Evolutionary conservation across 257 asterid species (phyloP).

Genomic region (Datura wrightii): DNA sequence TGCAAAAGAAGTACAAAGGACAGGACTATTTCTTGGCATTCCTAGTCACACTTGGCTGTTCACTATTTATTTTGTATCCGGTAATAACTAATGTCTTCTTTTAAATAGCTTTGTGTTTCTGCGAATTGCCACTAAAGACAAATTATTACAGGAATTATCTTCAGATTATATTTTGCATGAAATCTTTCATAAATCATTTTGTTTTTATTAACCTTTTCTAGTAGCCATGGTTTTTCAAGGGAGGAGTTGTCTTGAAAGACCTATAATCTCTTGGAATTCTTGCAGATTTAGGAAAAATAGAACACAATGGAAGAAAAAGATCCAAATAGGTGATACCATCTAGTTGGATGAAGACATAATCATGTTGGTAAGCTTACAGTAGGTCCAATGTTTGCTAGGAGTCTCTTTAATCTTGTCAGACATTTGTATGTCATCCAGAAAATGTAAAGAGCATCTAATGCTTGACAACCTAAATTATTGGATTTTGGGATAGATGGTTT

Average conservation of each 20-base stretch:
- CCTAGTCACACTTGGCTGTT: slow-evolving; percentile 88
- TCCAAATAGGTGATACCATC: slow-evolving; percentile 12
- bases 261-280: background rate
- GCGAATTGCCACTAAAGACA: background rate
- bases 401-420: slow-evolving; percentile 1
- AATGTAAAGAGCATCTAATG: background rate
- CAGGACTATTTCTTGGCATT: slow-evolving; percentile 79
- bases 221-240: background rate
- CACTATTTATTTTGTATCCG: slow-evolving; percentile 88
- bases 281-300: background rate
- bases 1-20: slow-evolving; percentile 91
- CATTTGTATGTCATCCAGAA: background rate
- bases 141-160: background rate
- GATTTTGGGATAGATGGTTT: background rate
- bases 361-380: background rate
- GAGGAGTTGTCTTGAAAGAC: background rate
- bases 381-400: slow-evolving; percentile 2
- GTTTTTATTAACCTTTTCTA: slow-evolving; percentile 7
- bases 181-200: slow-evolving; percentile 4
- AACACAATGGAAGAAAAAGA: background rate
- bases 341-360: slow-evolving; percentile 18
- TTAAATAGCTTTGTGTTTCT: background rate
- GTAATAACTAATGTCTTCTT: slow-evolving; percentile 45
- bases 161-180: background rate
- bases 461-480: slow-evolving; percentile 19